These are phyloP conservation scores for Eucalyptus viminalis DNA, from an alignment of 345 rosid species.

Conservation along the genomic window DNA sequence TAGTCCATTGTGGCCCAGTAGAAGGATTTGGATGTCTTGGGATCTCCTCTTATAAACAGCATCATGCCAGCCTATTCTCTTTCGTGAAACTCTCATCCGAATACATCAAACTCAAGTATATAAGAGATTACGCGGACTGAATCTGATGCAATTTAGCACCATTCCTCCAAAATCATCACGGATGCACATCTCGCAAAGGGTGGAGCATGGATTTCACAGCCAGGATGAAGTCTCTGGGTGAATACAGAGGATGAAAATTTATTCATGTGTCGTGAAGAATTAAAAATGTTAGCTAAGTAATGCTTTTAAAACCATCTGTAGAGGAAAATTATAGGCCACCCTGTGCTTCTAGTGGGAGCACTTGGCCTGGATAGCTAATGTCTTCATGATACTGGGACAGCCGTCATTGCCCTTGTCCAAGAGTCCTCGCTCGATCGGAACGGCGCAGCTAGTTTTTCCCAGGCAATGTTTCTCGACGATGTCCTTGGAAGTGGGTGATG, in stretches of 20 bases:
- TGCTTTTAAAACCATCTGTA: neutral
- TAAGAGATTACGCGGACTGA: neutral
- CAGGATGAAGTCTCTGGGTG: neutral
- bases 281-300: neutral
- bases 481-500: constrained; percentile 37
- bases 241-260: neutral
- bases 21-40: neutral
- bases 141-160: neutral
- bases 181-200: neutral
- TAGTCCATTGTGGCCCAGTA: neutral
- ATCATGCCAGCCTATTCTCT: neutral
- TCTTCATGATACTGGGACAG: constrained; percentile 34
- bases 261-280: neutral
- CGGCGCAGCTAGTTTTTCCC: constrained; percentile 39
- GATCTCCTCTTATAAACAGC: neutral
- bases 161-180: neutral
- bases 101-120: neutral
- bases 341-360: constrained; percentile 16
- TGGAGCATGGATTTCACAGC: neutral
- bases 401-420: constrained; percentile 22
- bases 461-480: constrained; percentile 55
- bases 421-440: constrained; percentile 29
- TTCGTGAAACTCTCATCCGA: neutral
- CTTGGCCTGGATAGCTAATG: constrained; percentile 57
- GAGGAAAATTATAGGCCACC: neutral